Evolutionary conservation across 495 filamentous ascomycete species (phyloP), one percentile per base, ranked within the genome.

Genomic region (Cairneyella variabilis): DNA sequence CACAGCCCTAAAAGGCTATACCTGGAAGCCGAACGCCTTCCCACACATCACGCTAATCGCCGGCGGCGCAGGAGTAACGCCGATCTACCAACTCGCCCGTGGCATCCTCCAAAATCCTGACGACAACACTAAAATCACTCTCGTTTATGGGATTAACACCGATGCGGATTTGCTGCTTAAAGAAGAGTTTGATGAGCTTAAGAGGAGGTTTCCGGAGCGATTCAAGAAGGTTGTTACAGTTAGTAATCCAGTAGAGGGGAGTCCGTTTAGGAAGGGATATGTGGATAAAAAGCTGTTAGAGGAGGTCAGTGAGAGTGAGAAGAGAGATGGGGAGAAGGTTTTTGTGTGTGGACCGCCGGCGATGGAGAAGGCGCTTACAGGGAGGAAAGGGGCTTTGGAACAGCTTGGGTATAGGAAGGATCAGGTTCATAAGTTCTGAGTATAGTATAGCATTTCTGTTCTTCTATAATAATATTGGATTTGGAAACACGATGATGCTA

Each of bases 81-180:
- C 83, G 25, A 78, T 82, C 54, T 83, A 78, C 60, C 82, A 84
- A 62, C 72, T 86, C 0, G 66, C 73, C 11, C 77, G 73, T 43
- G 81, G 80, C 27, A 83, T 85, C 54, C 69, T 88, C 48, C 66
- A 71, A 34, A 83, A 85, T 55, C 82, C 84, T 2, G 61, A 71
- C 2, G 84, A 88, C 48, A 72, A 69, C 27, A 86, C 83, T 2
- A 79, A 78, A 56, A 71, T 88, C 22, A 83, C 76, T 0, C 70
- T 88, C 0, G 70, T 88, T 7, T 86, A 83, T 63, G 84, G 83
- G 27, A 81, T 83, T 39, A 83, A 86, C 44, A 77, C 73, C 5
- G 81, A 54, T 23, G 40, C 38, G n/a, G 51, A 54, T 46, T 5
- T 47, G 27, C 21, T 88, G 3, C 62, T 88, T 3, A 64, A 65